A percentile compares a stretch with the other conserved stretches of the same genome.
These are phyloP conservation scores for Xylaria acuta DNA, from an alignment of 495 filamentous ascomycete species.

Conservation along the genomic window DNA sequence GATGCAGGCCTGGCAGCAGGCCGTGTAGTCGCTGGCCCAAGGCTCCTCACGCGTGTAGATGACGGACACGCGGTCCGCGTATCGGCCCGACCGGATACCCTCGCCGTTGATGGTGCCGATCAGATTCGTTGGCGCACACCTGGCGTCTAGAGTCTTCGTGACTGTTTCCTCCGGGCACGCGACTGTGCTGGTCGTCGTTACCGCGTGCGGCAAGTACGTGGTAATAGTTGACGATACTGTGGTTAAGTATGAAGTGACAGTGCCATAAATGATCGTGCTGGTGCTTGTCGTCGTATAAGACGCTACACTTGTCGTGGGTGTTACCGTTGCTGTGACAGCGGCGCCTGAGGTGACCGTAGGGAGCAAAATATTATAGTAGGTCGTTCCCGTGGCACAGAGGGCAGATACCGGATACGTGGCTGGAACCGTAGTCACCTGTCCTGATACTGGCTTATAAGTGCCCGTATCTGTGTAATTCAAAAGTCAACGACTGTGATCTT, in stretches of 20 bases:
- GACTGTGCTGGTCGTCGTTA: constrained; percentile 6
- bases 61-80: constrained; percentile 32
- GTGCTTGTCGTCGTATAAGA: constrained; percentile 1
- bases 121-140: constrained; percentile 38
- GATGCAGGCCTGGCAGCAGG: constrained; percentile 40
- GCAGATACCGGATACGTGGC: constrained; percentile 9
- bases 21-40: constrained; percentile 28
- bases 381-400: constrained; percentile 1
- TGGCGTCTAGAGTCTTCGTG: constrained; percentile 35
- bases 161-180: constrained; percentile 17
- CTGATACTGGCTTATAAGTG: constrained; percentile 4
- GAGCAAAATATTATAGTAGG: background rate
- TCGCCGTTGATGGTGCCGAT: constrained; percentile 28
- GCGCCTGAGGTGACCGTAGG: background rate
- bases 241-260: background rate
- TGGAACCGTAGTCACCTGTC: constrained; percentile 2
- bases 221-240: constrained; percentile 6
- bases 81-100: constrained; percentile 31
- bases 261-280: background rate
- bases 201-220: background rate
- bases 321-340: background rate
- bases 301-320: background rate
- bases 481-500: background rate
- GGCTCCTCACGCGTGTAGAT: constrained; percentile 31
- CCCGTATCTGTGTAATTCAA: background rate